Percentiles rank a stretch among this genome's conserved stretches.
These are phyloP conservation scores for Leccinum incarnatum DNA, from an alignment of 768 basidiomycete species.

Conservation along the genomic window DNA sequence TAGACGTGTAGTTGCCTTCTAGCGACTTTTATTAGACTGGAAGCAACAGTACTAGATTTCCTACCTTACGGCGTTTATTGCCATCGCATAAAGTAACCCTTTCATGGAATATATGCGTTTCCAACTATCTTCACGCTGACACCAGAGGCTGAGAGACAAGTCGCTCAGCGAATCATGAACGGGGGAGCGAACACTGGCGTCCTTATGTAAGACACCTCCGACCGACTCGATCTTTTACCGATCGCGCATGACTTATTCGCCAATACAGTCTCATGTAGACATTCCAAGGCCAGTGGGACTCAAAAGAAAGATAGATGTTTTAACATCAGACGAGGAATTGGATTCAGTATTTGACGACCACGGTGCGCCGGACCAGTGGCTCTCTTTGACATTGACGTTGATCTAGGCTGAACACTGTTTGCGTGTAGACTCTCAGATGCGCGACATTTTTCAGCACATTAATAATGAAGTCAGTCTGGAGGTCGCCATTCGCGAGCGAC, in stretches of 20 bases:
- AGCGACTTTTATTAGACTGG: neutral
- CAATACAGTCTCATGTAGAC: conserved; percentile 16
- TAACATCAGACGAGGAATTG: conserved; percentile 11
- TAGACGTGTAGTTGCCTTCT: neutral
- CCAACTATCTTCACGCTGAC: neutral
- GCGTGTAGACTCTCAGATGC: conserved; percentile 14
- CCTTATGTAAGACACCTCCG: neutral
- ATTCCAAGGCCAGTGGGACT: conserved; percentile 7
- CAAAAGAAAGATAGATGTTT: conserved; percentile 9
- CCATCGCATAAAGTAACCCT: neutral
- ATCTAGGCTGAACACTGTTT: neutral
- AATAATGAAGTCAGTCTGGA: conserved; percentile 44
- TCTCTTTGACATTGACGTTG: neutral
- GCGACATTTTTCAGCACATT: conserved; percentile 17
- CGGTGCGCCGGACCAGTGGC: conserved; percentile 14
- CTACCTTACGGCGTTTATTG: neutral
- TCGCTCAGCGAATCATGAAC: neutral
- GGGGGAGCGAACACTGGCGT: neutral
- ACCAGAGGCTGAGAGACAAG: neutral
- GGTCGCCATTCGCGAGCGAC: conserved; percentile 40
- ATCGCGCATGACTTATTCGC: conserved; percentile 27
- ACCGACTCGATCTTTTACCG: neutral
- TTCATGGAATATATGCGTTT: neutral
- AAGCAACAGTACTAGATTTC: neutral
- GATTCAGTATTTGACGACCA: conserved; percentile 10